Base-by-base conservation (phyloP, 495 filamentous ascomycete genomes). In the Xanthoparmelia taractica region DNA sequence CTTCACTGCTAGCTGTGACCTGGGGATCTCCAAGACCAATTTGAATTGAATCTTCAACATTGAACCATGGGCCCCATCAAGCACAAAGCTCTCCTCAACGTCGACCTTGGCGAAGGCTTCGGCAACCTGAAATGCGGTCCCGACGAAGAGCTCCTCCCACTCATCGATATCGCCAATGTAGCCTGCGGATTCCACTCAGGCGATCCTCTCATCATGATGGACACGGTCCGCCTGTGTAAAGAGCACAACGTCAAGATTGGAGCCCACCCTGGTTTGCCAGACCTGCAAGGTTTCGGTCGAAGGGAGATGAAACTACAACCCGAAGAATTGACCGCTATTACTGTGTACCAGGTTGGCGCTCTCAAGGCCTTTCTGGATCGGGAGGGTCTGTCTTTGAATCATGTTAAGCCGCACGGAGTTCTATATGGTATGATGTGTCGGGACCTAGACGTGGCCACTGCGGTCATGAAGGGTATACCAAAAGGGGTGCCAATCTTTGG, bases 181-280 rank as follows among this genome's bases (percentile, higher is more conserved):
- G 84, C 84, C 5, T 86, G 84, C 66, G 84, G 82, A 8, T 85
- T 85, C 67, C 84, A 85, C 64, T 79, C 77, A 54, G 74, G 83
- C 27, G 82, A 86, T 63, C 84, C 84, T 4, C 65, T 83, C 1
- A 82, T 84, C 59, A 87, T 87, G 84, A 69, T 75, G 47, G 73
- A 82, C 57, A 85, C 83, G 6, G 81, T 86, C 20, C 73, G 74
- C 7, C 68, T 74, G 25, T 84, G 82, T 68, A 86, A 84, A 70
- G 63, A 75, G 47, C 80, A 83, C 65, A 72, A 73, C 59, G 75
- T 86, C 41, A 72, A 70, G 31, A 72, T 83, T 31, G 84, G 83
- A 3, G 84, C 84, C 0, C 84, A 87, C 61, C 84, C 84, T 2
- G 84, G 84, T 4, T 72, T 86, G 6, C 84, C 78, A 45, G 84